Evolutionary conservation across 768 basidiomycete species (phyloP).

Genomic region (Tulasnella sp.): DNA sequence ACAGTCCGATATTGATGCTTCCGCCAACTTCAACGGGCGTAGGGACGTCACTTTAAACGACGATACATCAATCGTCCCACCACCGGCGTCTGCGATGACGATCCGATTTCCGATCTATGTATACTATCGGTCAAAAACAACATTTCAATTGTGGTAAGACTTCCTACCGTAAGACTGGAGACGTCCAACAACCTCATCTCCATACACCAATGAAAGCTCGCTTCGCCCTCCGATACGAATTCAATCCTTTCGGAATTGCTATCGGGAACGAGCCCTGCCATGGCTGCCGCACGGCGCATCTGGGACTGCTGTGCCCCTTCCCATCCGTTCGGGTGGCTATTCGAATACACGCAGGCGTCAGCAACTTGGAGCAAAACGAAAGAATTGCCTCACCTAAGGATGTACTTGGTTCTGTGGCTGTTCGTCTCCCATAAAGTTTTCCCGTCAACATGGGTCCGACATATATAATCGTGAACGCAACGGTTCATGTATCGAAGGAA

Average conservation of each 20-base stretch:
- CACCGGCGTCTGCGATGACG: conserved; percentile 42
- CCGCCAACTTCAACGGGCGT: conserved; percentile 26
- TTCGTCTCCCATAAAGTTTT: background rate
- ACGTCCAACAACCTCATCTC: conserved; percentile 27
- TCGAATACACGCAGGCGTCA: too few species aligned
- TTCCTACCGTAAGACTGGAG: conserved; percentile 25
- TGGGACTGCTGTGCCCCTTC: conserved; percentile 34
- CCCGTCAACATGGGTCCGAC: background rate
- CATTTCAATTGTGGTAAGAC: background rate
- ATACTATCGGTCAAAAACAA: too few species aligned
- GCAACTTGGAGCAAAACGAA: too few species aligned
- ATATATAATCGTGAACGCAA: background rate
- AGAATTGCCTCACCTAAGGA: background rate
- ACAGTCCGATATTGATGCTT: too few species aligned
- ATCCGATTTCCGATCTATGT: conserved; percentile 17
- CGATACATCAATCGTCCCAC: conserved; percentile 35
- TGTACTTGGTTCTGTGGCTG: background rate
- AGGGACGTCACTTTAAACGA: conserved; percentile 28
- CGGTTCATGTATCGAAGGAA: background rate
- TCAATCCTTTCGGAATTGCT: conserved; percentile 31
- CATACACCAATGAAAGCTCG: conserved; percentile 39
- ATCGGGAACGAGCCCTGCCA: conserved; percentile 32
- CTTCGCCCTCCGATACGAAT: conserved; percentile 43
- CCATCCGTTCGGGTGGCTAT: conserved; percentile 34
- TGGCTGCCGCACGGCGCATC: conserved; percentile 34